Evolutionary conservation across 2,329 filamentous ascomycete species (phyloP), one percentile per base, ranked within the genome.

Genomic region (Claviceps quebecensis): DNA sequence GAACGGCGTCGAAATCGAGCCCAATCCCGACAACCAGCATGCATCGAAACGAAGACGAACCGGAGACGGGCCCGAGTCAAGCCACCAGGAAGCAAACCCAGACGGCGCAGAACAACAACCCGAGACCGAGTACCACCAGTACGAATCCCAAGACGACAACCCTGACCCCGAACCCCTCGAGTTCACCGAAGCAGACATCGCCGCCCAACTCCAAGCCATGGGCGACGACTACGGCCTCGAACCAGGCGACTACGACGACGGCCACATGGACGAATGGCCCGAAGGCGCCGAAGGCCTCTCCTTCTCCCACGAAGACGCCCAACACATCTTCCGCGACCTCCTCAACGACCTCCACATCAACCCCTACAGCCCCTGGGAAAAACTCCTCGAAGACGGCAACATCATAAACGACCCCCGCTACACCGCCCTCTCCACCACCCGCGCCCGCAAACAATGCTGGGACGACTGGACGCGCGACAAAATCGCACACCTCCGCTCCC

Each of bases 151-250:
- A 39, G 19, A 45, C 19, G 29, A 26, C 19, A 29, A 26, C 14
- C 14, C 43, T 7, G 29, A 75, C 72, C 55, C 70, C 1, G 68
- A 65, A 1, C 74, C 78, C 0, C 69, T 93, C 7, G 91, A 96
- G 60, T 95, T 95, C 60, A 87, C 86, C 52, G 93, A 97, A 65
- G 91, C 90, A 50, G 93, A 98, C 61, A 94, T 98, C 59, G 90
- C 87, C 38, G 90, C 84, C 63, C 93, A 98, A 62, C 74, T 98
- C 13, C 86, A 87, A 50, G 83, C 86, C 26, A 95, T 96, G 87
- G 88, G 86, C 50, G 78, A 86, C 57, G 83, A 87, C n/a, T 89
- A 90, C 58, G 87, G 81, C 1, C 73, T 90, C 34, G 86, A 88
- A 40, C 81, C 81, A 0, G 86, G 81, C 48, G 85, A 89, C 60